phyloP scores from a whole-genome alignment of 805 yeast genomes.

The Soucietia sequanensis region DNA sequence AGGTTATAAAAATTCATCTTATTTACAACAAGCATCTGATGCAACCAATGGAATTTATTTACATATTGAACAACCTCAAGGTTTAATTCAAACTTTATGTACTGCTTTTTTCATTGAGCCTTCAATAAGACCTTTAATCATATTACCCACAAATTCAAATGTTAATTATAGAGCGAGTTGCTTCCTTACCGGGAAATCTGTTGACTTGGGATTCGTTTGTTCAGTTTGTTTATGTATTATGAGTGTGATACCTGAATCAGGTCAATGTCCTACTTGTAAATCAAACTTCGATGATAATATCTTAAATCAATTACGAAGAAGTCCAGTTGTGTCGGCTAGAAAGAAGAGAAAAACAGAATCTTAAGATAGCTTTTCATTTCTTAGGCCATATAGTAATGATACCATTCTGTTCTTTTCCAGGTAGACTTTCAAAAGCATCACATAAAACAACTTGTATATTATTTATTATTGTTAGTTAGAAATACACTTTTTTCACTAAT shows the following conservation, averaged over 20 bases:
- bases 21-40: slow-evolving; percentile 93
- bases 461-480: too few relatives aligned
- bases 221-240: slow-evolving; percentile 86
- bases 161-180: slow-evolving; percentile 96
- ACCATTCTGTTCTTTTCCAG: too few relatives aligned
- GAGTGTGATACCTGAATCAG: slow-evolving; percentile 64
- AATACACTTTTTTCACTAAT: too few relatives aligned
- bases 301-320: slow-evolving; percentile 54
- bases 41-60: slow-evolving; percentile 90
- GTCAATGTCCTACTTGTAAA: slow-evolving; percentile 83
- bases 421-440: too few relatives aligned
- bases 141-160: slow-evolving; percentile 77
- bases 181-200: slow-evolving; percentile 83
- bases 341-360: slow-evolving; percentile 33
- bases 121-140: slow-evolving; percentile 67
- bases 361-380: too few relatives aligned
- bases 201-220: slow-evolving; percentile 93
- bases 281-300: slow-evolving; percentile 69
- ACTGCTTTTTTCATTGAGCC: slow-evolving; percentile 90
- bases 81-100: slow-evolving; percentile 75
- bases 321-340: slow-evolving; percentile 51
- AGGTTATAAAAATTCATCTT: slow-evolving; percentile 62
- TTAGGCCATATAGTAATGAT: too few relatives aligned
- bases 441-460: too few relatives aligned
- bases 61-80: slow-evolving; percentile 62